Evolutionary conservation across 2,329 filamentous ascomycete species (phyloP).

Genomic region (Chaetomiaceae sp.): DNA sequence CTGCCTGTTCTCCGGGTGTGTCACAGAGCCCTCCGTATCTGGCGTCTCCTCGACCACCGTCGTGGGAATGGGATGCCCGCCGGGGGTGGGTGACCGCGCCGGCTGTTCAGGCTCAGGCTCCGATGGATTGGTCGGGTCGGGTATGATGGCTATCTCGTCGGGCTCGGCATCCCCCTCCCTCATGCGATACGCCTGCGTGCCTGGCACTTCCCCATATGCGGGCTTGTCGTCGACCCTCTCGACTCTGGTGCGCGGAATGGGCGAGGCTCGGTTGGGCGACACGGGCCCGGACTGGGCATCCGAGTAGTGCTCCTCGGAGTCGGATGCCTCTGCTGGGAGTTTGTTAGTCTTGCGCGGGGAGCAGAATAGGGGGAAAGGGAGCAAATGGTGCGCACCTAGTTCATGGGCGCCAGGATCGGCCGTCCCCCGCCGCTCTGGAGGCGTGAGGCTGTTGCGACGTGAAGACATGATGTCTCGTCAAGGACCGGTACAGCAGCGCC

Average conservation of each 20-base stretch:
- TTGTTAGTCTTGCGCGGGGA: constrained; percentile 13
- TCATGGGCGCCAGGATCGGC: constrained; percentile 58
- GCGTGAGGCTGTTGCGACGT: constrained; percentile 37
- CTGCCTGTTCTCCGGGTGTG: constrained; percentile 41
- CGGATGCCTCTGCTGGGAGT: constrained; percentile 46
- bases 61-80: constrained; percentile 42
- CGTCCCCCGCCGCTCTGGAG: constrained; percentile 39
- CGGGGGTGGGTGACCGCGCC: constrained; percentile 31
- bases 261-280: constrained; percentile 42
- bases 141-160: constrained; percentile 54
- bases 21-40: constrained; percentile 42
- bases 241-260: constrained; percentile 55
- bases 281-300: constrained; percentile 55
- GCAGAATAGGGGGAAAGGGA: neutral
- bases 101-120: constrained; percentile 25
- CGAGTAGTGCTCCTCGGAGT: constrained; percentile 66
- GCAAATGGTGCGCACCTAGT: constrained; percentile 41
- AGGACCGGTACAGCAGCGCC: neutral
- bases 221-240: constrained; percentile 56
- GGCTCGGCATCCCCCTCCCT: constrained; percentile 55
- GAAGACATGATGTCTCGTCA: constrained; percentile 28
- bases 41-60: constrained; percentile 52
- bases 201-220: constrained; percentile 58
- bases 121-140: constrained; percentile 30
- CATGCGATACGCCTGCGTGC: constrained; percentile 53